Base-by-base conservation (phyloP, 192 early-diverging fungal species). In the Gonapodya sp. region DNA sequence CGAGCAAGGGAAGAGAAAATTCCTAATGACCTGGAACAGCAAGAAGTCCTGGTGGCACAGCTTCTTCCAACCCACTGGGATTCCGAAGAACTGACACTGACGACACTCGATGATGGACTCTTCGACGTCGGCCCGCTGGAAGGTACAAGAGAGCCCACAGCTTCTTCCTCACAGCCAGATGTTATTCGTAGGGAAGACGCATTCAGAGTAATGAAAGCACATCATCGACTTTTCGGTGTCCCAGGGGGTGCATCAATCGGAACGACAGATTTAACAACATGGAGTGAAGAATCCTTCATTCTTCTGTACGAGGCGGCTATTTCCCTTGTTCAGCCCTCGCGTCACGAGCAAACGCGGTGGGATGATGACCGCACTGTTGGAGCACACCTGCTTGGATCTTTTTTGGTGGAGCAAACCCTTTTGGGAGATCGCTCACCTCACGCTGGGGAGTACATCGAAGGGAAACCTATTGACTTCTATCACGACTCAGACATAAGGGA, bases 381-480 rank as follows among this genome's bases (percentile, higher is more conserved):
- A 24, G 46, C 8, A 64, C 46, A 64, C 24, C 46, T 64, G 8
- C 24, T 64, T 64, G 46, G 46, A 8, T 64, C 46, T 64, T 24
- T 16, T 64, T 24, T 64, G 8, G 8, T 64, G 8, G 46, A 64
- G 46, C 46, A 64, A 24, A 64, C 24, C 8, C 46, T 64, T 64
- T 64, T 24, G 8, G 46, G 46, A 16, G 46, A 24, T 16, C 24
- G 24, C 24, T 64, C 46, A 24, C 46, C 8, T 64, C 46, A 64
- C 24, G 46, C 8, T 16, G 46, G 46, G 24, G 46, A 64, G 46
- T 64, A 64, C 24, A 8, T 16, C 8, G 46, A 64, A 24, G 46
- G 46, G 8, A 64, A 64, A 64, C 75, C 89, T n/a, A 93, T 92
- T 84, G 92, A 99, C 86, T 99, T 98, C 81, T 99, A 99, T 86